phyloP scores from a whole-genome alignment of 139 green algal genomes.

The Auxenochlorella protothecoides region DNA sequence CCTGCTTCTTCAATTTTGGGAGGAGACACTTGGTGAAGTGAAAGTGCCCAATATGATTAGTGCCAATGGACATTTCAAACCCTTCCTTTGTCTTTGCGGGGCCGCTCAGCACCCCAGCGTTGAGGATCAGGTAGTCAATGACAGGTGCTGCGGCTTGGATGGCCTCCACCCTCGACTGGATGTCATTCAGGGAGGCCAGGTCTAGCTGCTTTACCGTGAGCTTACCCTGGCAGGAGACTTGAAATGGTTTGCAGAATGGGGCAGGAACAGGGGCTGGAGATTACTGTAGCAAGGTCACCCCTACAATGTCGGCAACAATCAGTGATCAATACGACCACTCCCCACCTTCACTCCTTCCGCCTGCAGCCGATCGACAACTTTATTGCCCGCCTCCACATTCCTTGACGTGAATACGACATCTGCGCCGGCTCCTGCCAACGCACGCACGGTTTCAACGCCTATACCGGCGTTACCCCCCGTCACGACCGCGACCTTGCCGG shows the following conservation, averaged over 20 bases:
- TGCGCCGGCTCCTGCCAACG: background rate
- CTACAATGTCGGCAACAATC: background rate
- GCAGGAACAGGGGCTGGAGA: background rate
- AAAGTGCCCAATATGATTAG: slow-evolving; percentile 38
- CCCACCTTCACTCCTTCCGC: background rate
- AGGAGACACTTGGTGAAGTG: slow-evolving; percentile 21
- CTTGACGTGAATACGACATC: slow-evolving; percentile 3
- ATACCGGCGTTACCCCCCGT: slow-evolving; percentile 12
- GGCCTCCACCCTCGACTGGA: slow-evolving; percentile 1
- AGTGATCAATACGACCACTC: too few species aligned
- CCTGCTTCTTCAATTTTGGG: slow-evolving; percentile 11
- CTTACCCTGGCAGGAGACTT: slow-evolving; percentile 3
- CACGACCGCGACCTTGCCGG: slow-evolving; percentile 16
- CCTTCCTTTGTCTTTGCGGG: slow-evolving; percentile 26
- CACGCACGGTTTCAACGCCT: slow-evolving; percentile 14
- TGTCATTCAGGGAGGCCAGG: slow-evolving; percentile 16
- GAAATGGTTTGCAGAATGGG: background rate
- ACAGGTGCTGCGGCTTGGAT: background rate
- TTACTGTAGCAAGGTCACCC: too few species aligned
- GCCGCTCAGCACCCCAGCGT: slow-evolving; percentile 32
- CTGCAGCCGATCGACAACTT: slow-evolving; percentile 8
- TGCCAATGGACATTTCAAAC: slow-evolving; percentile 35
- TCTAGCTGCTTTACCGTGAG: slow-evolving; percentile 26
- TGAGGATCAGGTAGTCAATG: slow-evolving; percentile 9
- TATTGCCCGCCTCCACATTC: slow-evolving; percentile 13